phyloP scores from a whole-genome alignment of 1,284 basidiomycete genomes.

The Ceratobasidium papillatum region DNA sequence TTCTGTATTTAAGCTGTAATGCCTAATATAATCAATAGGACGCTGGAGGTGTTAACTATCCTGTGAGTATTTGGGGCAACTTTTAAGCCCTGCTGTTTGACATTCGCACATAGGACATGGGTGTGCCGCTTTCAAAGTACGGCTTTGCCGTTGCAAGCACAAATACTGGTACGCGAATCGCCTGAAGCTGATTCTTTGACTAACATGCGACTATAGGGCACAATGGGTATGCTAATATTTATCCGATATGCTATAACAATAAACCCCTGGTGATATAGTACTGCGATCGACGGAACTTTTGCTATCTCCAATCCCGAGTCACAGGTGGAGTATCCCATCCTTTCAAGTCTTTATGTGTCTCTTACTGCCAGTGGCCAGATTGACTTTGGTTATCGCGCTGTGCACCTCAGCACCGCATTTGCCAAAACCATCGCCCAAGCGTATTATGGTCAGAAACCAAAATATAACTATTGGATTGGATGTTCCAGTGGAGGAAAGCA shows the following conservation, averaged over 20 bases:
- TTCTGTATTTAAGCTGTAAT: not conserved
- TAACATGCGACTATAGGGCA: not conserved
- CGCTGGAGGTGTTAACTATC: constrained; percentile 29
- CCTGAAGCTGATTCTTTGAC: not conserved
- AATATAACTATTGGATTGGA: constrained; percentile 37
- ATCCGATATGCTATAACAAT: too few species aligned
- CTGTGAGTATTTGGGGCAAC: constrained; percentile 9
- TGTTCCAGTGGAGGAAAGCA: constrained; percentile 39
- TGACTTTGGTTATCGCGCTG: constrained; percentile 36
- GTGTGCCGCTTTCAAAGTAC: constrained; percentile 28
- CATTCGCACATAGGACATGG: constrained; percentile 18
- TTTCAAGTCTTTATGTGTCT: not conserved
- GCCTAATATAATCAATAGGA: not conserved
- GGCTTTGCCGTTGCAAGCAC: constrained; percentile 35
- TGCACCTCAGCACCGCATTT: constrained; percentile 22
- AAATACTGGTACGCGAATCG: constrained; percentile 9
- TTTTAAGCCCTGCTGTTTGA: not conserved
- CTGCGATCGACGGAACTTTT: constrained; percentile 13
- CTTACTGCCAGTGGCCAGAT: not conserved
- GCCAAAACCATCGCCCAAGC: constrained; percentile 11
- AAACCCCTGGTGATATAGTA: not conserved
- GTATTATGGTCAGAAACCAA: constrained; percentile 9
- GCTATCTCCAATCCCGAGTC: constrained; percentile 35
- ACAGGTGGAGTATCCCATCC: not conserved
- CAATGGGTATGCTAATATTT: constrained; percentile 20